Evolutionary conservation across 2,329 filamentous ascomycete genomes (phyloP).

Genomic region (Dactylellina parvicollis): DNA sequence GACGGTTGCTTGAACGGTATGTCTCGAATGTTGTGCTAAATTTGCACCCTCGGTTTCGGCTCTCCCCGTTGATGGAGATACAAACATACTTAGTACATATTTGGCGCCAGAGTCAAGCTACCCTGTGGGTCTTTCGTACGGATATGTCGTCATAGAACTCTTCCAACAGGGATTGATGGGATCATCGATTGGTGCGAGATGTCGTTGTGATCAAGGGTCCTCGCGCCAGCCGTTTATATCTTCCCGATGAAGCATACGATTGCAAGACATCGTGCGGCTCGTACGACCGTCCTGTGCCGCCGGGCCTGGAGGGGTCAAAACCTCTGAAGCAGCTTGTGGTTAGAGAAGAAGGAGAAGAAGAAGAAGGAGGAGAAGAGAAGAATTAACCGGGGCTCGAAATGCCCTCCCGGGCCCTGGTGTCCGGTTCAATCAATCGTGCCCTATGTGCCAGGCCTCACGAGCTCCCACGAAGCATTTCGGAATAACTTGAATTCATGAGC

Average conservation of each 20-base stretch:
- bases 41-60: slow-evolving; percentile 24
- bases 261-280: slow-evolving; percentile 32
- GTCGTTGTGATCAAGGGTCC: slow-evolving; percentile 26
- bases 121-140: slow-evolving; percentile 17
- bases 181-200: slow-evolving; percentile 7
- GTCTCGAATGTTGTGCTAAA: slow-evolving; percentile 6
- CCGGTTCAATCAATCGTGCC: background rate
- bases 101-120: slow-evolving; percentile 29
- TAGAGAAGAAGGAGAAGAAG: too few relatives aligned
- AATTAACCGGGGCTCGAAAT: slow-evolving; percentile 7
- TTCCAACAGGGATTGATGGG: slow-evolving; percentile 1
- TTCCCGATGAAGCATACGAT: slow-evolving; percentile 18
- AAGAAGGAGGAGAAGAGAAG: too few relatives aligned
- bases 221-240: slow-evolving; percentile 43
- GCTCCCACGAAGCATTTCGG: slow-evolving; percentile 13
- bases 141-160: slow-evolving; percentile 39
- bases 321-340: slow-evolving; percentile 11
- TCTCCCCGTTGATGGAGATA: slow-evolving; percentile 32
- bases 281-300: slow-evolving; percentile 24
- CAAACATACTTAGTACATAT: too few relatives aligned
- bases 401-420: background rate
- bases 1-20: background rate
- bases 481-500: background rate
- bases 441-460: slow-evolving; percentile 5
- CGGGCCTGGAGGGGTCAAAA: background rate